Percentiles rank a stretch among this genome's conserved stretches.
Evolutionary conservation across 768 basidiomycete genomes (phyloP).

Genomic region (Cyclocybe cylindracea): DNA sequence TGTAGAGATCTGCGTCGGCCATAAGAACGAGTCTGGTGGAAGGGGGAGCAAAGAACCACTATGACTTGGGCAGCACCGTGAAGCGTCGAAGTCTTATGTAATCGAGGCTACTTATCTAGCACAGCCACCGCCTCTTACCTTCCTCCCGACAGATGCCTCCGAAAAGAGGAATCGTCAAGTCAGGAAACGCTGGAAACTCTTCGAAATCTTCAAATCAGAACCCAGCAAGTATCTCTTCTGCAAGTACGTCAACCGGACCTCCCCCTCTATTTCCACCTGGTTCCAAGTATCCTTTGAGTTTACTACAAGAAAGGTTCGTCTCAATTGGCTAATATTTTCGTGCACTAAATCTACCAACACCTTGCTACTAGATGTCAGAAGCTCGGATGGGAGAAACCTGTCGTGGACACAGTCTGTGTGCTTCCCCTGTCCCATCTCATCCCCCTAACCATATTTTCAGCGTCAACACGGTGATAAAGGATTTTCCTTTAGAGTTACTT

Average conservation of each 20-base stretch:
- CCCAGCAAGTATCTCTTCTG: slow-evolving; percentile 9
- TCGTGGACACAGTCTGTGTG: slow-evolving; percentile 67
- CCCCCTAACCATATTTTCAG: slow-evolving; percentile 29
- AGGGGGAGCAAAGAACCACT: slow-evolving; percentile 1
- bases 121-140: neutral
- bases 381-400: slow-evolving; percentile 83
- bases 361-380: slow-evolving; percentile 71
- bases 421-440: slow-evolving; percentile 2
- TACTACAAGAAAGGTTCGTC: slow-evolving; percentile 75
- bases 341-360: neutral
- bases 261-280: slow-evolving; percentile 80
- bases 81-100: slow-evolving; percentile 12
- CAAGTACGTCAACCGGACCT: slow-evolving; percentile 33
- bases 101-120: neutral
- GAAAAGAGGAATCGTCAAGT: slow-evolving; percentile 77
- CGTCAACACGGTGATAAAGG: slow-evolving; percentile 44
- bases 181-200: slow-evolving; percentile 89
- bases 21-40: slow-evolving; percentile 31
- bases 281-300: slow-evolving; percentile 78
- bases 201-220: slow-evolving; percentile 48
- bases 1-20: slow-evolving; percentile 79
- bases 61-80: too few relatives aligned
- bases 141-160: slow-evolving; percentile 50
- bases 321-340: neutral
- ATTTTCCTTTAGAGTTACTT: slow-evolving; percentile 66